Percentiles rank a stretch among this genome's conserved stretches.
Evolutionary conservation across 1,284 basidiomycete species (phyloP).

Genomic region (Leccinum pachyderme): DNA sequence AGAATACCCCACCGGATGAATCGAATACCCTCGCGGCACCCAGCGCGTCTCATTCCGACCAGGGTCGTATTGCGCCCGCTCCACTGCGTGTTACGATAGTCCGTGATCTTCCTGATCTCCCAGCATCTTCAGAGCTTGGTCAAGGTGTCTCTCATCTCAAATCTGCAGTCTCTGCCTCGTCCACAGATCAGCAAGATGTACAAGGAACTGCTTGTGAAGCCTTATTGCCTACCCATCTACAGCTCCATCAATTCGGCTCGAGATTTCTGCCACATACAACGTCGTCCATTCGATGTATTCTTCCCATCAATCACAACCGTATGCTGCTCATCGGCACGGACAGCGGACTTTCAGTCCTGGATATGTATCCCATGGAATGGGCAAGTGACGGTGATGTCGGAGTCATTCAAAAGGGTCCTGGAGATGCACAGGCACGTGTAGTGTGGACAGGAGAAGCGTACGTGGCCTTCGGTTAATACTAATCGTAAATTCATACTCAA

Average conservation of each 20-base stretch:
- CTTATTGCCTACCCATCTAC: conserved; percentile 56
- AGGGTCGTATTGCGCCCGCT: conserved; percentile 6
- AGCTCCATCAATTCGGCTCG: conserved; percentile 74
- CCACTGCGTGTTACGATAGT: conserved; percentile 27
- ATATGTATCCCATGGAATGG: conserved; percentile 73
- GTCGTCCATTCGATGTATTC: conserved; percentile 65
- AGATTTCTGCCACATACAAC: conserved; percentile 79
- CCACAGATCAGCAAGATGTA: conserved; percentile 22
- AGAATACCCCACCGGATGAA: conserved; percentile 19
- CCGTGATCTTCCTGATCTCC: conserved; percentile 18
- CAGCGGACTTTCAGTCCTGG: conserved; percentile 71
- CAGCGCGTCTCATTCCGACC: conserved; percentile 4
- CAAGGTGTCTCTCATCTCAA: conserved; percentile 15
- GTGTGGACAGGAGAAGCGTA: conserved; percentile 79
- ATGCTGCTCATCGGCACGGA: conserved; percentile 73
- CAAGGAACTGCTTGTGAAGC: conserved; percentile 37
- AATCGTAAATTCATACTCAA: conserved; percentile 3
- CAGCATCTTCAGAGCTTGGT: conserved; percentile 8
- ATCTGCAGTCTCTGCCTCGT: conserved; percentile 12
- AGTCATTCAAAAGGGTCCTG: conserved; percentile 55
- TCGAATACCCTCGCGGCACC: background rate
- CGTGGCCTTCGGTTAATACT: conserved; percentile 18
- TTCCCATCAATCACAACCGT: conserved; percentile 63
- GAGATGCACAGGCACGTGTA: conserved; percentile 61
- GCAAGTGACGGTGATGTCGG: conserved; percentile 35